Base-by-base conservation (phyloP, 129 eudicot species). In the Saposhnikovia divaricata region DNA sequence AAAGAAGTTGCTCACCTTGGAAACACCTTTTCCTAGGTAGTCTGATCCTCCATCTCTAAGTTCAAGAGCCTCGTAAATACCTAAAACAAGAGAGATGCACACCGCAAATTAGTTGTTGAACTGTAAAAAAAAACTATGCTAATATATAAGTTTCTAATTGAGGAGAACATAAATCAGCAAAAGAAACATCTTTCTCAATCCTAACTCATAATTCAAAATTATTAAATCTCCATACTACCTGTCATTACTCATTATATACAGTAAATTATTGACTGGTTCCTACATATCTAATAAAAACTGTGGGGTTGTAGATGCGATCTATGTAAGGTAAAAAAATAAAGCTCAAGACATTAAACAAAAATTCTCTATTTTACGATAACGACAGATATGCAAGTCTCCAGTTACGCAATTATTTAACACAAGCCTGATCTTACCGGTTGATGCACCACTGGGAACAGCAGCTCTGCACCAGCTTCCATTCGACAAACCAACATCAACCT, bases 381-480 rank as follows among this genome's bases (percentile, higher is more conserved):
- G 2, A 19, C 5, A 51, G 9, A 53, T 53, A 9, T 65, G 15
- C 37, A n/a, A 7, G 28, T 18, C 43, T 42, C 34, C 13, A 8
- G 42, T 59, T 3, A 59, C 1, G 1, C 31, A 1, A 72, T 21
- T 12, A 66, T 51, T 28, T 0, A 8, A n/a, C 7, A 74, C 48
- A 28, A 6, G 39, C 55, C 45, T 51, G 72, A 84, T 86, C 85
- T 86, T 83, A 96, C 99, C 99, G 4, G 99, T 96, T 79, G 99
- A 96, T 84, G 99, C 99, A 47, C 99, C 99, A 85, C 99, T 96
- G 11, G 99, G 97, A 80, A 96, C 99, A 77, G 99, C 99, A 66
- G 99, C 99, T 86, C 99, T 90, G 47, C 90, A 86, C 61, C 40
- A 82, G 75, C 81, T 72, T 68, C 97, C 99, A 79, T 89, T 82